Evolutionary conservation across 2,329 filamentous ascomycete genomes (phyloP), one percentile per base, ranked within the genome.

Genomic region (Fusarium nurragi): DNA sequence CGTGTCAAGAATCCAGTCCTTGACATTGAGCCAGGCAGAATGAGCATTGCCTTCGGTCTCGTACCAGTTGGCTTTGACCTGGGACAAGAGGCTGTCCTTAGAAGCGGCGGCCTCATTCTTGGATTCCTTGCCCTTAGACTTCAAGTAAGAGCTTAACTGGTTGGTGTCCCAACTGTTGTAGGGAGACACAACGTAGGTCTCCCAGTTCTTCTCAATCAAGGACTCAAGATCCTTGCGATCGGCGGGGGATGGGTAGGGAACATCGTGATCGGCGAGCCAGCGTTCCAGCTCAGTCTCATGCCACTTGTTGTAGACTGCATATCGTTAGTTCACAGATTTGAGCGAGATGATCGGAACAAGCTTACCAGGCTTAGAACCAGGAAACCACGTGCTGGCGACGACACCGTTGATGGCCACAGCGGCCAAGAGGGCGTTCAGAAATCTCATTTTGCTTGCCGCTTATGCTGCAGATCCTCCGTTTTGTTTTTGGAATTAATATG

Each of bases 231-330:
- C 93, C 80, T 95, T 97, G 74, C 95, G 93, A 79, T 97, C 93
- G 45, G 94, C 88, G 12, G 94, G 88, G 12, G 88, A 89, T n/a
- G 95, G 93, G 77, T 97, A 93, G 11, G 94, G 93, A 56, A 99
- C 84, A 76, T 94, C 88, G 80, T 98, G 86, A 76, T 99, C 95
- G 26, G 91, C 91, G 46, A 99, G 88, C 95, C 95, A 99, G 73
- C 94, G 88, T 82, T 99, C 94, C 26, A 99, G 88, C 84, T 99
- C 95, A 21, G 92, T 97, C 83, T 98, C 90, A 73, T 98, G 94
- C 95, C 95, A 99, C 78, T 95, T 97, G 81, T 98, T 97, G 84
- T 98, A 98, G 16, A 90, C 94, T 97, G n/a, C 11, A 5, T 19
- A 4, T 9, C 14, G 25, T 67, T 22, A 67, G 60, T 18, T 6